These are phyloP conservation scores for Juglanconis oblonga DNA, from an alignment of 2,329 filamentous ascomycete genomes.

Conservation along the genomic window DNA sequence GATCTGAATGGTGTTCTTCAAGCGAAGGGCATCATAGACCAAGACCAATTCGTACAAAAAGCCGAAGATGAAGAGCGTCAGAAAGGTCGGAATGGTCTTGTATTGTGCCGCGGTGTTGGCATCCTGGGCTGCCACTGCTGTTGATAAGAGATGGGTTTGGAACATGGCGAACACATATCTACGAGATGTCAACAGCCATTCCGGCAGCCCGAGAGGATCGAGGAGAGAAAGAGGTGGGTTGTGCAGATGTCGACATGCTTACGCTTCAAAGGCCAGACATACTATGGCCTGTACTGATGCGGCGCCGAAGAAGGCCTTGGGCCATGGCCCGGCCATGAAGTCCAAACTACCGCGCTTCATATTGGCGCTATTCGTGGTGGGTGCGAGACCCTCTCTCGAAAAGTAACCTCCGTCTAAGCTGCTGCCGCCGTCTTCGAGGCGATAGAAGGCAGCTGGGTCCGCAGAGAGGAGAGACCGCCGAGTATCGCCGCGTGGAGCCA, in stretches of 20 bases:
- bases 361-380: constrained; percentile 28
- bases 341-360: constrained; percentile 58
- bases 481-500: constrained; percentile 44
- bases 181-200: constrained; percentile 1
- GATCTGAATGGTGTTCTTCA: constrained; percentile 98
- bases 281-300: constrained; percentile 74
- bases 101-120: constrained; percentile 48
- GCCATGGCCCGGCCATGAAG: constrained; percentile 81
- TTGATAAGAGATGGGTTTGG: constrained; percentile 53
- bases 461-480: constrained; percentile 43
- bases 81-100: constrained; percentile 85
- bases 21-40: constrained; percentile 86
- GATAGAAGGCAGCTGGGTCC: constrained; percentile 29
- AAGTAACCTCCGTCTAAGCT: constrained; percentile 30
- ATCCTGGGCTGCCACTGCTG: constrained; percentile 31
- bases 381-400: constrained; percentile 31
- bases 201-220: constrained; percentile 15
- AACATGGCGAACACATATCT: constrained; percentile 91
- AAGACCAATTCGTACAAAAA: constrained; percentile 89
- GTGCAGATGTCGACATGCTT: constrained; percentile 35
- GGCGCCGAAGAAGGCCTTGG: constrained; percentile 76
- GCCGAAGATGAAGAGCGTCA: constrained; percentile 95
- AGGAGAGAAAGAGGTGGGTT: neutral
- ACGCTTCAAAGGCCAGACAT: constrained; percentile 84
- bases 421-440: constrained; percentile 21